Base-by-base conservation (phyloP, 2,329 filamentous ascomycete species). In the Alternaria sp. region DNA sequence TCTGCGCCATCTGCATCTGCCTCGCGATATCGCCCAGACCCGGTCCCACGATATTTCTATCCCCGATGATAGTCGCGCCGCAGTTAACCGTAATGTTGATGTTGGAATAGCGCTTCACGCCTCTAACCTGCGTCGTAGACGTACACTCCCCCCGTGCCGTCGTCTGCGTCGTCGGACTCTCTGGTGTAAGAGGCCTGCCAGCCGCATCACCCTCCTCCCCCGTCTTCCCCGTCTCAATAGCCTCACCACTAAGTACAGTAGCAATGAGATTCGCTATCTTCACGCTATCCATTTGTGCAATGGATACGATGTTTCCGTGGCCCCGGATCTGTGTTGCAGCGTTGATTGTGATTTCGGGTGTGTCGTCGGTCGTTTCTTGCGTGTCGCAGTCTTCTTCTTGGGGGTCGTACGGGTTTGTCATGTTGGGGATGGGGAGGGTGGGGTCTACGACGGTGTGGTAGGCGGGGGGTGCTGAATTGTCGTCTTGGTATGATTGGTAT, bases 21-120 rank as follows among this genome's bases (percentile, higher is more conserved):
- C 72, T 61, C 14, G 76, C 77, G n/a, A 78, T 72, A 37, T 78
- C 77, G 7, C 74, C 75, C 4, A 79, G 49, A 0, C 71, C 74
- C 5, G 75, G 76, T 4, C 77, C 75, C 3, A 79, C 76, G 25
- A 79, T 77, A 49, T 79, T 79, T 14, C 75, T 66, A 55, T 79
- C 76, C 1, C 77, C 77, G 20, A 78, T 69, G 3, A 79, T 69
- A 11, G 76, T 79, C 28, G 75, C 72, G 59, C 75, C 76, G 57
- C 77, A 79, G 57, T 78, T 76, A 15, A 79, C 64, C 1, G 71
- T 78, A 60, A 79, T 75, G 62, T 74, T 75, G 50, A 78, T 58
- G 23, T 69, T 77, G 4, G 65, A 62, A 1, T 55, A 64, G 3
- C 58, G 51, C 20, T 66, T 69, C 21, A 63, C 21, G 44, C 58